Evolutionary conservation across 768 basidiomycete species (phyloP), one percentile per base, ranked within the genome.

Genomic region (Tricholoma flavovirens): DNA sequence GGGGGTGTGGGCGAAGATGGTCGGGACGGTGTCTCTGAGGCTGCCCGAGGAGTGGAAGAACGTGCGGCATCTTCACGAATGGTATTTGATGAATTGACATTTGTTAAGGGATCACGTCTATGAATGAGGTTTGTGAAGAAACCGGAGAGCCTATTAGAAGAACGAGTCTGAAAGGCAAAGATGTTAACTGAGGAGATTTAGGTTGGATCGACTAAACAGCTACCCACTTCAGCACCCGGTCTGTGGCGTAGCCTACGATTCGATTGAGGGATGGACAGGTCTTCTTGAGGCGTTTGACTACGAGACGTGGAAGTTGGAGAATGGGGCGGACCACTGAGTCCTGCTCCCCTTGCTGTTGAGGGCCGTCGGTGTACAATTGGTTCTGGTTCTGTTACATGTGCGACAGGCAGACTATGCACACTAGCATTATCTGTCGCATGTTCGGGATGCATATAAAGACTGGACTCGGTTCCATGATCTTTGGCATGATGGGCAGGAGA

Each of bases 41-140:
- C 68, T 67, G 49, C 72, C 58, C 51, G 64, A 58, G 54, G 67
- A 35, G 61, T 51, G 43, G 30, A 32, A 32, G 64, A 51, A 35
- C 64, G 19, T 52, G 63, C 15, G 49, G 60, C 22, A 15, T 65
- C 65, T 54, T 76, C 79, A 32, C 67, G 70, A 17, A 72, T 64
- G 12, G 71, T 60, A 43, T 69, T 68, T 35, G 71, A 65, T 11
- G 71, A 55, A 26, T 68, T 38, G 0, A 59, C 51, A 4, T 54
- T 56, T 3, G 73, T 64, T 12, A 69, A 60, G 38, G 69, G 71
- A 53, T 90, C 87, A 49, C 87, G 80, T 55, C 90, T 82, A 65
- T 87, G 83, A 5, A 93, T 88, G 56, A 93, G 77, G 62, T 82
- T 83, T 14, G 82, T 86, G 67, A 92, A 84, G 71, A 93, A 93